These are phyloP conservation scores for Didymellaceae sp. DNA, from an alignment of 2,329 filamentous ascomycete genomes.

Conservation along the genomic window DNA sequence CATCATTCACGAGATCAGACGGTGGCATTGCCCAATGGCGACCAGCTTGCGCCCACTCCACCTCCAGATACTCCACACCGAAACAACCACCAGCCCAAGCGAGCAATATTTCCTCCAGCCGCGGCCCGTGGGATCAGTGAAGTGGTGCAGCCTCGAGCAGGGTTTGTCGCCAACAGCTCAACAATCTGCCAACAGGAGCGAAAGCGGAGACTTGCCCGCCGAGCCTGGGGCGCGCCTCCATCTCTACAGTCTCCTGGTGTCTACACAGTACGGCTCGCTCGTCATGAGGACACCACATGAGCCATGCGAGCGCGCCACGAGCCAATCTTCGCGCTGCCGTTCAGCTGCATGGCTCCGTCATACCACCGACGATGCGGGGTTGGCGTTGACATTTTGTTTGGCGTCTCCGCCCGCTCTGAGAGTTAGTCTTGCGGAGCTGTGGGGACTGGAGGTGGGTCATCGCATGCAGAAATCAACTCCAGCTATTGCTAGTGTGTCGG, in stretches of 20 bases:
- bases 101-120: conserved; percentile 17
- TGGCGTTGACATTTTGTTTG: conserved; percentile 18
- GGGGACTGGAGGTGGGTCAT: conserved; percentile 17
- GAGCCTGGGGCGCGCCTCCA: conserved; percentile 9
- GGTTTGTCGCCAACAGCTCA: conserved; percentile 35
- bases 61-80: conserved; percentile 16
- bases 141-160: conserved; percentile 23
- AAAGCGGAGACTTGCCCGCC: conserved; percentile 29
- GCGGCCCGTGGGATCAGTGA: conserved; percentile 14
- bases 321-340: conserved; percentile 10
- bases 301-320: neutral
- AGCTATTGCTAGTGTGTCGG: conserved; percentile 10
- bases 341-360: conserved; percentile 21
- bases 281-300: conserved; percentile 8
- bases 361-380: conserved; percentile 26
- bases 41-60: conserved; percentile 8
- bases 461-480: conserved; percentile 13
- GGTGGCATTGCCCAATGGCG: conserved; percentile 13
- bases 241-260: no score
- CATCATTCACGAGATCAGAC: conserved; percentile 14
- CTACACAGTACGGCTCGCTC: conserved; percentile 1
- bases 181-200: conserved; percentile 32
- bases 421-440: conserved; percentile 13
- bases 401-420: conserved; percentile 10
- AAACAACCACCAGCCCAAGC: conserved; percentile 16